These are phyloP conservation scores for Sphenostylis stenocarpa DNA, from an alignment of 306 rosid species.

Conservation along the genomic window DNA sequence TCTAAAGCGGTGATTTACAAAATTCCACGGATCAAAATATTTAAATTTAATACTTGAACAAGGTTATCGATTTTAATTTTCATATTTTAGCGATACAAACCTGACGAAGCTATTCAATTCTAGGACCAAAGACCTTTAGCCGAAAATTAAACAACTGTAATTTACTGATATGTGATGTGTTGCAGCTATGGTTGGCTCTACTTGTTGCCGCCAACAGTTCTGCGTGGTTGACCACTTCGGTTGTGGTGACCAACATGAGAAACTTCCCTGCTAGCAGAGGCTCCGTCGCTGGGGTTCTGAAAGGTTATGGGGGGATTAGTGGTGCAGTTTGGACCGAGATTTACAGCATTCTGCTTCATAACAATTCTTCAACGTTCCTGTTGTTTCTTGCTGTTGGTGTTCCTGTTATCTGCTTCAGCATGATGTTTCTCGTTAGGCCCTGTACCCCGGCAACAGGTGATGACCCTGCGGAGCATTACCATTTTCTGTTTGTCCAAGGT, in stretches of 20 bases:
- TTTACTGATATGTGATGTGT: not conserved
- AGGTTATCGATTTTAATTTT: too few relatives aligned
- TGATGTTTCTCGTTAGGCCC: conserved; percentile 77
- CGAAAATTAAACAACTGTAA: not conserved
- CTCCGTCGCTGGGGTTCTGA: conserved; percentile 64
- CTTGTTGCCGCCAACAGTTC: conserved; percentile 66
- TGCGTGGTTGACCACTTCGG: conserved; percentile 75
- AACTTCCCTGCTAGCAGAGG: conserved; percentile 78
- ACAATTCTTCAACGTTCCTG: conserved; percentile 54
- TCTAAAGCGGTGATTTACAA: too few relatives aligned
- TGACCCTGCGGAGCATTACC: conserved; percentile 48
- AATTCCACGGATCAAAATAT: too few relatives aligned
- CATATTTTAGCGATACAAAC: too few relatives aligned
- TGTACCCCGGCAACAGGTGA: conserved; percentile 70
- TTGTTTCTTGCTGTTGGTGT: conserved; percentile 62
- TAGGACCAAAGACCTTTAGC: too few relatives aligned
- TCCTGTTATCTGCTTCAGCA: conserved; percentile 57
- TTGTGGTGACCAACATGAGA: conserved; percentile 85
- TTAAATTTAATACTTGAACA: too few relatives aligned
- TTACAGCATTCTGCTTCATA: conserved; percentile 61
- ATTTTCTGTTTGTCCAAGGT: conserved; percentile 59
- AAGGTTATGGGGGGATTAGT: conserved; percentile 78
- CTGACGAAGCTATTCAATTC: too few relatives aligned
- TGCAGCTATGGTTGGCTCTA: conserved; percentile 71
- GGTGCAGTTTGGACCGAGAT: conserved; percentile 75